phyloP scores from a whole-genome alignment of 1,284 basidiomycete genomes.

The Cutaneotrichosporon mucoides region DNA sequence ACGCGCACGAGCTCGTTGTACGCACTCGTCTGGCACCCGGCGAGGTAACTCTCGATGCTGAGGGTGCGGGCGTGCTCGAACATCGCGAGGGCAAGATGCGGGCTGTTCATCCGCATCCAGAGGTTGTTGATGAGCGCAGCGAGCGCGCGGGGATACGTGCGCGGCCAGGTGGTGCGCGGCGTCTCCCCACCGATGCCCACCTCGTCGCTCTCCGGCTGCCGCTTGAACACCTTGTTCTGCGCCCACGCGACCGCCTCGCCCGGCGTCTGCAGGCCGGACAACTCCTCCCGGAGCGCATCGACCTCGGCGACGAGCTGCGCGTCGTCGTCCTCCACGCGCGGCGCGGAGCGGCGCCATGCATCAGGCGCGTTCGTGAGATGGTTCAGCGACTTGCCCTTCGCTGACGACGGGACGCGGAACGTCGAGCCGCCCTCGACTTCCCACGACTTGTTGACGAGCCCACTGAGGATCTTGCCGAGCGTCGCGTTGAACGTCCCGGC shows the following conservation, averaged over 20 bases:
- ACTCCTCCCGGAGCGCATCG: slow-evolving; percentile 71
- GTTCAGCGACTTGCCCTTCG: background rate
- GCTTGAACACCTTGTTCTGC: slow-evolving; percentile 60
- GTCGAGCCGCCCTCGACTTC: background rate
- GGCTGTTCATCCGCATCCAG: slow-evolving; percentile 68
- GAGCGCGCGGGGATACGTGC: slow-evolving; percentile 68
- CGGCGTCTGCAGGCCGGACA: slow-evolving; percentile 66
- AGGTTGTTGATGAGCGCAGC: slow-evolving; percentile 69
- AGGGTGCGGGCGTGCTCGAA: slow-evolving; percentile 70
- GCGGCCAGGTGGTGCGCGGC: slow-evolving; percentile 47
- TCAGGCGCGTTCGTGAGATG: background rate
- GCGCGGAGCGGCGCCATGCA: background rate
- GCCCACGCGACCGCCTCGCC: slow-evolving; percentile 73
- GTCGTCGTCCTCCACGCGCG: slow-evolving; percentile 22
- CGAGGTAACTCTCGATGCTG: slow-evolving; percentile 72
- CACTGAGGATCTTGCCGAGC: slow-evolving; percentile 7
- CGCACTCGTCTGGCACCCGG: slow-evolving; percentile 74
- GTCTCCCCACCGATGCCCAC: slow-evolving; percentile 44
- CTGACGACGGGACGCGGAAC: background rate
- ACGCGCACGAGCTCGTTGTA: slow-evolving; percentile 81
- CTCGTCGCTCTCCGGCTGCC: slow-evolving; percentile 50
- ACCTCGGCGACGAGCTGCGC: slow-evolving; percentile 43
- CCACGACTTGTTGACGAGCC: background rate
- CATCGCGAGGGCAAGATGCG: slow-evolving; percentile 74
- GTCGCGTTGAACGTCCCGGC: slow-evolving; percentile 25